Evolutionary conservation across 768 basidiomycete genomes (phyloP).

Genomic region (Favolaschia claudopus): DNA sequence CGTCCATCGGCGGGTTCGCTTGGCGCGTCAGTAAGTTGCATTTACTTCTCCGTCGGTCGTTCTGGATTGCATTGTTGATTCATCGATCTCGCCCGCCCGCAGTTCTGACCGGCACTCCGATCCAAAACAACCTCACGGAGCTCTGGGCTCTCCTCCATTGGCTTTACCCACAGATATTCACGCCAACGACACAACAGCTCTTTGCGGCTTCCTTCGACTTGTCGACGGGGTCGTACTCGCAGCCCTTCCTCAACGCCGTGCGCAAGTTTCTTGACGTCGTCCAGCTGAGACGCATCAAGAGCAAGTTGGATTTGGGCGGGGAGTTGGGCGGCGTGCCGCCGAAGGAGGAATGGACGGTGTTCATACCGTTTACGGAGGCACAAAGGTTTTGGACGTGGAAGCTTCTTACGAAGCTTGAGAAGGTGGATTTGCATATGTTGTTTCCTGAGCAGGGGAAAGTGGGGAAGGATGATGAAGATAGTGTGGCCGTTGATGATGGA

Average conservation of each 20-base stretch:
- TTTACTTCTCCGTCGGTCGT: neutral
- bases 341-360: slow-evolving; percentile 62
- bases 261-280: slow-evolving; percentile 56
- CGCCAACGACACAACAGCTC: slow-evolving; percentile 48
- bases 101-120: slow-evolving; percentile 79
- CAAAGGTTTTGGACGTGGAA: slow-evolving; percentile 71
- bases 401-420: slow-evolving; percentile 60
- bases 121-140: slow-evolving; percentile 71
- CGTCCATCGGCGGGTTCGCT: slow-evolving; percentile 61
- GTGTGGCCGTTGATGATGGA: slow-evolving; percentile 47
- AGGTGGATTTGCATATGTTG: slow-evolving; percentile 54
- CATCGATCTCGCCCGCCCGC: neutral
- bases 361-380: slow-evolving; percentile 63
- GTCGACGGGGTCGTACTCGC: slow-evolving; percentile 56
- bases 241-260: slow-evolving; percentile 55
- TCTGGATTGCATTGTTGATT: neutral
- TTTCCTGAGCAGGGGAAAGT: slow-evolving; percentile 43
- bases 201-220: slow-evolving; percentile 66
- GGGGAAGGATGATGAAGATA: slow-evolving; percentile 32
- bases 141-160: slow-evolving; percentile 64
- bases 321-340: slow-evolving; percentile 54
- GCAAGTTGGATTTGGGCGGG: slow-evolving; percentile 40
- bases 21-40: slow-evolving; percentile 58
- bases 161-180: slow-evolving; percentile 64
- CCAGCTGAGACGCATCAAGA: slow-evolving; percentile 71